Conservation (phyloP, 257 asterid species). For the Solanum neorickii region DNA sequence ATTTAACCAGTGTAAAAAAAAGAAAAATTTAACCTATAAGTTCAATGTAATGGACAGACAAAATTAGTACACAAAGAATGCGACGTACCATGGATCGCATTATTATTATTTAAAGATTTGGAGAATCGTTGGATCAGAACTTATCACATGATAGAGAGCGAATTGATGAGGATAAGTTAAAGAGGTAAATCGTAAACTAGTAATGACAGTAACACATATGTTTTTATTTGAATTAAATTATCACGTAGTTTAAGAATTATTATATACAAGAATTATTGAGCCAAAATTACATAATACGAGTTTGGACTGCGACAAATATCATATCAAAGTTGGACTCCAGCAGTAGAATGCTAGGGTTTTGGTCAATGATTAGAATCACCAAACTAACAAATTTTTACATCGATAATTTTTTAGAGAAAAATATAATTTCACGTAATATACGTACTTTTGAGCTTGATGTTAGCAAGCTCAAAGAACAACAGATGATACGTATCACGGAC, state of each 20-base stretch:
- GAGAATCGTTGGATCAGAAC: neutral
- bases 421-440: neutral
- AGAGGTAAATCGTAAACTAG: neutral
- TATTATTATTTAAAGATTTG: neutral
- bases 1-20: neutral
- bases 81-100: neutral
- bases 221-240: neutral
- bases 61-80: neutral
- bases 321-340: neutral
- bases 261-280: neutral
- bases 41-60: neutral
- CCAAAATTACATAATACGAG: neutral
- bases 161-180: neutral
- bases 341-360: neutral
- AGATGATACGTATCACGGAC: fast-evolving
- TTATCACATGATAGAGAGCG: neutral
- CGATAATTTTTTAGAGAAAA: too few relatives aligned
- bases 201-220: neutral
- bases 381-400: neutral
- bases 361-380: neutral
- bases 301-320: neutral
- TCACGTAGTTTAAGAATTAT: neutral
- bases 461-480: neutral
- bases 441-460: neutral
- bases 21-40: neutral